Evolutionary conservation across 768 basidiomycete genomes (phyloP).

Genomic region (Hygrophorus pudorinus): DNA sequence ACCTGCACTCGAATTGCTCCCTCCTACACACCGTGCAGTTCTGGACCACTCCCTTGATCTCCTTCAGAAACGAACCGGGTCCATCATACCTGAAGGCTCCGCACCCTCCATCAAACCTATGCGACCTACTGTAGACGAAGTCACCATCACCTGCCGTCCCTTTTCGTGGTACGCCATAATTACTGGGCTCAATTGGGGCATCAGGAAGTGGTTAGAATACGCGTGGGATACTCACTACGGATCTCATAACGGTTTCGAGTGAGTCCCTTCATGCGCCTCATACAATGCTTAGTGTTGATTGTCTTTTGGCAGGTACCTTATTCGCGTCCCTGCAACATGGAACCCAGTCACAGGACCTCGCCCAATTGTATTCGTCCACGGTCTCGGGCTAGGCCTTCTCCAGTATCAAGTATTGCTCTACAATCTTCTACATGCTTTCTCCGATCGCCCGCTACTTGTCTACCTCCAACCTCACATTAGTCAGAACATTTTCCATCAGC

Average conservation of each 20-base stretch:
- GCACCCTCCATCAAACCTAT: slow-evolving; percentile 43
- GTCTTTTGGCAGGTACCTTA: slow-evolving; percentile 45
- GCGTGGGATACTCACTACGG: slow-evolving; percentile 33
- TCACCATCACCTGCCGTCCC: slow-evolving; percentile 62
- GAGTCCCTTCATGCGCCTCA: slow-evolving; percentile 14
- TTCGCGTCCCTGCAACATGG: slow-evolving; percentile 65
- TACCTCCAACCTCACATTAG: slow-evolving; percentile 77
- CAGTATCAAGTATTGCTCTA: slow-evolving; percentile 59
- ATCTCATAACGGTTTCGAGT: slow-evolving; percentile 62
- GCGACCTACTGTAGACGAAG: slow-evolving; percentile 69
- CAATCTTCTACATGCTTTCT: slow-evolving; percentile 43
- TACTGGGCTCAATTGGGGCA: slow-evolving; percentile 33
- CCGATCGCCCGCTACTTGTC: slow-evolving; percentile 67
- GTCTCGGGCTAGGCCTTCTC: slow-evolving; percentile 74
- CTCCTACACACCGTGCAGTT: slow-evolving; percentile 33
- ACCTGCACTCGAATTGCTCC: slow-evolving; percentile 37
- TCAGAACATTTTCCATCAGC: slow-evolving; percentile 72
- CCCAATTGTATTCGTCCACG: slow-evolving; percentile 81
- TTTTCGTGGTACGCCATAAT: slow-evolving; percentile 51
- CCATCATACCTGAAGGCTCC: slow-evolving; percentile 49
- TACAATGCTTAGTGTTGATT: not conserved
- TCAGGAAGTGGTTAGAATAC: slow-evolving; percentile 35
- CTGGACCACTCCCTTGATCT: slow-evolving; percentile 53
- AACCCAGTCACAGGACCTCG: slow-evolving; percentile 41
- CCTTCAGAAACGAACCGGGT: slow-evolving; percentile 66